These are phyloP conservation scores for Russula foetens DNA, from an alignment of 768 basidiomycete species.

Conservation along the genomic window DNA sequence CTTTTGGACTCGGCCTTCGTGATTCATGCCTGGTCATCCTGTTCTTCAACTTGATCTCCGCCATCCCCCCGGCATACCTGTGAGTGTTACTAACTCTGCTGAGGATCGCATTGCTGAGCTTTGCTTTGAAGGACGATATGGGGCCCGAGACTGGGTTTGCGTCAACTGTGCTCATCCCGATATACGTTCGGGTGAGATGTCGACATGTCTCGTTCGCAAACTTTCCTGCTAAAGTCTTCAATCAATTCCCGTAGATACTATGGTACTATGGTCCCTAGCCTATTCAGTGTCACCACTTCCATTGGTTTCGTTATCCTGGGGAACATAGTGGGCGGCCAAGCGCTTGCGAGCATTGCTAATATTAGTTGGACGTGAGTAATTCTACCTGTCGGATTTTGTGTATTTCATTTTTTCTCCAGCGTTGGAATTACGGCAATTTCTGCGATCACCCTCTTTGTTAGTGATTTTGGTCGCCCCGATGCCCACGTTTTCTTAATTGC, in stretches of 20 bases:
- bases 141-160: constrained; percentile 70
- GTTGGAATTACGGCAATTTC: constrained; percentile 80
- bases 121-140: constrained; percentile 44
- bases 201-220: constrained; percentile 7
- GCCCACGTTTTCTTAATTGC: not conserved
- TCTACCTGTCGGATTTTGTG: not conserved
- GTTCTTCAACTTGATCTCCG: constrained; percentile 38
- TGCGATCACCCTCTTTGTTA: constrained; percentile 49
- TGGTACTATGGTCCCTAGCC: constrained; percentile 40
- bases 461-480: not conserved
- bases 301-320: constrained; percentile 52
- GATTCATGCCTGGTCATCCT: constrained; percentile 39
- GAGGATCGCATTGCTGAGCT: not conserved
- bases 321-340: constrained; percentile 58
- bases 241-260: constrained; percentile 38
- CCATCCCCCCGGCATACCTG: constrained; percentile 37
- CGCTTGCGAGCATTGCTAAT: constrained; percentile 42
- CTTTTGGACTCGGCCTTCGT: constrained; percentile 36
- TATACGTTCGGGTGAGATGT: constrained; percentile 45
- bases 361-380: constrained; percentile 43
- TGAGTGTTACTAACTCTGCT: constrained; percentile 17
- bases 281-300: constrained; percentile 33
- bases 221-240: not conserved
- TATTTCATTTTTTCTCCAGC: not conserved
- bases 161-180: constrained; percentile 73